Conservation (phyloP, 1,284 basidiomycete species). For the Vanrija sp. region DNA sequence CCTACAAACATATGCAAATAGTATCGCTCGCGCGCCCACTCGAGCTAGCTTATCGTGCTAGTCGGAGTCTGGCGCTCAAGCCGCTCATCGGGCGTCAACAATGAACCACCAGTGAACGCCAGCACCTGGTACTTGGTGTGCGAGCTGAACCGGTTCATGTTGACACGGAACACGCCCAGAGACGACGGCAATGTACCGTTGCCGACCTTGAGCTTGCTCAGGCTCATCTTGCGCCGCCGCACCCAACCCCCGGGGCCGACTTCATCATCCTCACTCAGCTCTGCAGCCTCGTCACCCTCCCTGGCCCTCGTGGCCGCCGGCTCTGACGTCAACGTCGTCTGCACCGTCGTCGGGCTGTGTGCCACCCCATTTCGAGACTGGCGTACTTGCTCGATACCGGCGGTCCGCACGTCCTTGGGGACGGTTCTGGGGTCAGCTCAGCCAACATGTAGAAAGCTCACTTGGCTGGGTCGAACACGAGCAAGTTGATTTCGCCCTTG, state of each 20-base stretch:
- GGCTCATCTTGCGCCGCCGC: constrained; percentile 25
- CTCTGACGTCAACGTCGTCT: constrained; percentile 16
- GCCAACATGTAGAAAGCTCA: constrained; percentile 43
- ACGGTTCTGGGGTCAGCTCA: constrained; percentile 25
- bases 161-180: constrained; percentile 56
- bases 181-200: constrained; percentile 21
- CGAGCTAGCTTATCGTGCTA: not conserved
- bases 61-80: constrained; percentile 40
- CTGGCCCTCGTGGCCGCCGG: too few species aligned
- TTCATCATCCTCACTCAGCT: constrained; percentile 34
- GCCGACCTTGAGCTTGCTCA: constrained; percentile 6
- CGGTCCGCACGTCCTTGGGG: constrained; percentile 41
- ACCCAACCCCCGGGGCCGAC: constrained; percentile 41
- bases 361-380: constrained; percentile 9
- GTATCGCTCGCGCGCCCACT: too few species aligned
- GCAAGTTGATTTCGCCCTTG: constrained; percentile 59
- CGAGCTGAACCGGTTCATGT: constrained; percentile 35
- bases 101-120: constrained; percentile 33
- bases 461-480: constrained; percentile 75
- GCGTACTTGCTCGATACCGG: constrained; percentile 28
- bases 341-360: constrained; percentile 4
- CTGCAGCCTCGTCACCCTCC: constrained; percentile 9
- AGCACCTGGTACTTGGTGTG: constrained; percentile 47
- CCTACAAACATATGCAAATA: too few species aligned
- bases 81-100: constrained; percentile 54